Conservation (phyloP, 345 rosid genomes). For the Acer campestre region DNA sequence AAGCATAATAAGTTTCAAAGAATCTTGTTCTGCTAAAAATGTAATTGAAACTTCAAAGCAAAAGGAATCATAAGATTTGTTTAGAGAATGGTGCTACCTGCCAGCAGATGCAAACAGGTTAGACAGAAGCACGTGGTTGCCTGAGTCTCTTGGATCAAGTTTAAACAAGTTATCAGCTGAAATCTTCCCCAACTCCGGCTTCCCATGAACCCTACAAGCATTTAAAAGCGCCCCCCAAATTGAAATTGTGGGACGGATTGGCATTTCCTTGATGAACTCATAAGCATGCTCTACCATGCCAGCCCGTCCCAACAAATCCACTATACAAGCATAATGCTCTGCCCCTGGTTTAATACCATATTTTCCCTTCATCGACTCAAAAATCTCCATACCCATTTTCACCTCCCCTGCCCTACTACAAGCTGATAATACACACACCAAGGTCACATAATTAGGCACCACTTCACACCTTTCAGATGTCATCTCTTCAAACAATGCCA, state of each 20-base stretch:
- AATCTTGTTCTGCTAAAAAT: neutral
- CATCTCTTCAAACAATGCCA: conserved; percentile 62
- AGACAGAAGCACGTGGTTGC: conserved; percentile 84
- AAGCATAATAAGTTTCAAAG: conserved; percentile 3
- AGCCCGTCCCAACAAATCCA: conserved; percentile 82
- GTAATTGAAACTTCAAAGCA: neutral
- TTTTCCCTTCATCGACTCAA: conserved; percentile 59
- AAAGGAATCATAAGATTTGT: conserved; percentile 4
- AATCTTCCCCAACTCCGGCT: conserved; percentile 61
- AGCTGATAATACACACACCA: conserved; percentile 78
- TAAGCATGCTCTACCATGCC: conserved; percentile 77
- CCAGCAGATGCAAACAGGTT: conserved; percentile 79
- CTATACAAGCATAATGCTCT: conserved; percentile 84
- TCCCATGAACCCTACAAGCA: conserved; percentile 72
- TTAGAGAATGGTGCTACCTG: conserved; percentile 40
- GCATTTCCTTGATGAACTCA: conserved; percentile 61
- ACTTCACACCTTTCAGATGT: conserved; percentile 33
- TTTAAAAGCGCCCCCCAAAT: conserved; percentile 92
- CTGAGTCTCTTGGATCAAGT: conserved; percentile 81
- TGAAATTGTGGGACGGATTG: conserved; percentile 64
- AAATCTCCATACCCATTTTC: conserved; percentile 61
- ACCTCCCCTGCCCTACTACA: conserved; percentile 83
- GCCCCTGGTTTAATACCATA: conserved; percentile 65
- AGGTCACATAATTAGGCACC: conserved; percentile 66
- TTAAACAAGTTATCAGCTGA: conserved; percentile 69